Evolutionary conservation across 805 yeast genomes (phyloP).

Genomic region (Candida glaebosa): DNA sequence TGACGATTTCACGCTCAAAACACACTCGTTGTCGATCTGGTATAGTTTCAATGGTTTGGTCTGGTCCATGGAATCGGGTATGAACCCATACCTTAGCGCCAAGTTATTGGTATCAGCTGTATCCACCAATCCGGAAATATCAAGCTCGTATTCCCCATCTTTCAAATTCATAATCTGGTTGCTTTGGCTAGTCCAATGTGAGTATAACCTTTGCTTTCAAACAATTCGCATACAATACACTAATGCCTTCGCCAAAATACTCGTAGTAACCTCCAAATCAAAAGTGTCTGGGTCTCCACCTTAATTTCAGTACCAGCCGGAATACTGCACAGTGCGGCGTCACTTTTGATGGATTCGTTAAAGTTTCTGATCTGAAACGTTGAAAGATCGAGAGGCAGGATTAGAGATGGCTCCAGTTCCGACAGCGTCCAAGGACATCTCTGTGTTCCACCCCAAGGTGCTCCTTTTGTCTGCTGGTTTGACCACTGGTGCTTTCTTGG

Average conservation of each 20-base stretch:
- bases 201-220: too few relatives aligned
- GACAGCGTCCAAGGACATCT: conserved; percentile 11
- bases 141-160: conserved; percentile 45
- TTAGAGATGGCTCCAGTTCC: background rate
- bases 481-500: conserved; percentile 23
- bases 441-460: conserved; percentile 37
- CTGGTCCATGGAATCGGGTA: conserved; percentile 41
- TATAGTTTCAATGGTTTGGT: conserved; percentile 28
- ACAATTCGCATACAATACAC: too few relatives aligned
- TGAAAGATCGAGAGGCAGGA: too few relatives aligned
- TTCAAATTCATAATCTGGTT: conserved; percentile 26
- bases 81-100: conserved; percentile 38
- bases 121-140: conserved; percentile 23
- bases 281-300: background rate
- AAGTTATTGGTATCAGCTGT: conserved; percentile 7
- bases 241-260: too few relatives aligned
- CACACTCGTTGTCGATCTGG: conserved; percentile 30
- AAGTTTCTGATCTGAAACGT: too few relatives aligned
- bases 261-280: too few relatives aligned
- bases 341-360: too few relatives aligned
- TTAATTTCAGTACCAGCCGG: too few relatives aligned
- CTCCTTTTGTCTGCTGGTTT: conserved; percentile 34
- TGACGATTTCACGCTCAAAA: conserved; percentile 25
- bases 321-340: too few relatives aligned
- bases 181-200: too few relatives aligned